Conservation (phyloP, 2,329 filamentous ascomycete species). For the Sordariomycetes sp. region DNA sequence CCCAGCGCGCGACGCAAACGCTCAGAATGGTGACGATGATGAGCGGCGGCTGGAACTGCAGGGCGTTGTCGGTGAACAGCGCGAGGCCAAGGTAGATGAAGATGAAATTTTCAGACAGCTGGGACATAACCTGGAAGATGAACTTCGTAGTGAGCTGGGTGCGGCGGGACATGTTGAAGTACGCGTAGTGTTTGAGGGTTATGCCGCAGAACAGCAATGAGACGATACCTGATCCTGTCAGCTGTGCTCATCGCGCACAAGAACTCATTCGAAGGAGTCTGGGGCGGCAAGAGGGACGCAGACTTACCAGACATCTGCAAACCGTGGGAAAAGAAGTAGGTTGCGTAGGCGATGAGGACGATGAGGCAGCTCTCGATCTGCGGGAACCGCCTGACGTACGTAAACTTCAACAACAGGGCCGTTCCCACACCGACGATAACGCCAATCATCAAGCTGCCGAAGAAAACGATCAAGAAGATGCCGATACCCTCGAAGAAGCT, state of each 20-base stretch:
- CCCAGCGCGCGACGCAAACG: constrained; percentile 86
- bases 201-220: constrained; percentile 96
- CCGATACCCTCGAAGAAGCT: constrained; percentile 87
- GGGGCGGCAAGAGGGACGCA: too few species aligned
- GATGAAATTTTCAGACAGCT: constrained; percentile 97
- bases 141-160: constrained; percentile 98
- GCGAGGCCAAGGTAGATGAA: constrained; percentile 97
- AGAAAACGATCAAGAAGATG: constrained; percentile 93
- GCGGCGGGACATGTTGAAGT: constrained; percentile 98
- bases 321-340: constrained; percentile 96
- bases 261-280: background rate
- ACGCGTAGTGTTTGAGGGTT: constrained; percentile 96
- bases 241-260: background rate
- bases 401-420: constrained; percentile 87
- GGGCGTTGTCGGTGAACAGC: constrained; percentile 80
- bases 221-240: constrained; percentile 65
- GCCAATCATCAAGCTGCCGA: constrained; percentile 84
- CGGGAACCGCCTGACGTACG: constrained; percentile 81
- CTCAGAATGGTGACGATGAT: constrained; percentile 88
- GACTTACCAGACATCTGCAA: constrained; percentile 79
- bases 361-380: constrained; percentile 97
- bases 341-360: constrained; percentile 88
- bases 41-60: constrained; percentile 88
- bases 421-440: constrained; percentile 79
- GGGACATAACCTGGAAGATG: constrained; percentile 87